A percentile compares a stretch with the other conserved stretches of the same genome.
These are phyloP conservation scores for Novymonas esmeraldas DNA, from an alignment of 208 protist species.

Conservation along the genomic window DNA sequence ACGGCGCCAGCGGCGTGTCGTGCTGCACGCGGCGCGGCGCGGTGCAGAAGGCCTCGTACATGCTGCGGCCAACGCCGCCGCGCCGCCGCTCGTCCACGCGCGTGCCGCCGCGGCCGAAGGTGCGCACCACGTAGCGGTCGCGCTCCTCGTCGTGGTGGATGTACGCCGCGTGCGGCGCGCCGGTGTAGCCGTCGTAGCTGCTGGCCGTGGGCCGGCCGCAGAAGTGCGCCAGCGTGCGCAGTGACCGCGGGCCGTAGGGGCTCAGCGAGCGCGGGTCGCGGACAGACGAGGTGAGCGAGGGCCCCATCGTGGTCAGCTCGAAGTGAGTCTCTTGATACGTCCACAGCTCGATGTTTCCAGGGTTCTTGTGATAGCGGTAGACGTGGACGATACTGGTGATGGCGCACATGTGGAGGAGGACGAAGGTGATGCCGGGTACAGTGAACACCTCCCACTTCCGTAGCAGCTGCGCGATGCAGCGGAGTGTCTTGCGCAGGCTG, in stretches of 20 bases:
- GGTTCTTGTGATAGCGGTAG: neutral
- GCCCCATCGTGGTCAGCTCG: constrained; percentile 6
- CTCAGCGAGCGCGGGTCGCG: constrained; percentile 21
- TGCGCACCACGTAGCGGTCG: constrained; percentile 31
- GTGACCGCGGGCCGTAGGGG: constrained; percentile 4
- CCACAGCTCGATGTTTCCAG: constrained; percentile 15
- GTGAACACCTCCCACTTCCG: constrained; percentile 21
- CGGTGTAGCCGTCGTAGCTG: constrained; percentile 27
- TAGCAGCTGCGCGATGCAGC: neutral
- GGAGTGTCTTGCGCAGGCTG: neutral
- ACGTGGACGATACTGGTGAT: neutral
- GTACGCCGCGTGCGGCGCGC: constrained; percentile 18
- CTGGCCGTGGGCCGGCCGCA: constrained; percentile 21
- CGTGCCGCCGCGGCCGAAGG: constrained; percentile 23
- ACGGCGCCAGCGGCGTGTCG: constrained; percentile 15
- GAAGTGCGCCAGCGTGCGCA: constrained; percentile 3
- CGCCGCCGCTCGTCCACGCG: constrained; percentile 18
- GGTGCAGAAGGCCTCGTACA: constrained; percentile 20
- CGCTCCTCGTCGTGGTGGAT: constrained; percentile 26
- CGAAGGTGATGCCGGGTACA: constrained; percentile 7
- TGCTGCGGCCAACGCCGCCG: constrained; percentile 13
- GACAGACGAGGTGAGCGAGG: constrained; percentile 6
- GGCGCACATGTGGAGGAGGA: constrained; percentile 5
- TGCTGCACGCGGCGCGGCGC: neutral
- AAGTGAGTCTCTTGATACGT: constrained; percentile 19